Conservation (phyloP, 1,139 yeast species). For the Geotrichum fermentans region DNA sequence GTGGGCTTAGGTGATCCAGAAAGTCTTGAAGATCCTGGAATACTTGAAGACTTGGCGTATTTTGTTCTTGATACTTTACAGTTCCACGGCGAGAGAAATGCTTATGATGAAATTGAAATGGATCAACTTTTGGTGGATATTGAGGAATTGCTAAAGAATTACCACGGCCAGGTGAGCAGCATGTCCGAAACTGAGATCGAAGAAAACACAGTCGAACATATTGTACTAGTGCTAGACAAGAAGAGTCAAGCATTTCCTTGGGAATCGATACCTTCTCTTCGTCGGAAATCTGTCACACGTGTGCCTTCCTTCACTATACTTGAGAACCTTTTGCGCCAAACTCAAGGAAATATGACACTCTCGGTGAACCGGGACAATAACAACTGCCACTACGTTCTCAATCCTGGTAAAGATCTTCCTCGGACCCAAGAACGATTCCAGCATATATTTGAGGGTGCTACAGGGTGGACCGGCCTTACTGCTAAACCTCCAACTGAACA, state of each 20-base stretch:
- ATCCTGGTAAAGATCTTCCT: constrained; percentile 74
- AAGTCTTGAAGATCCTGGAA: constrained; percentile 37
- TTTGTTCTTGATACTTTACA: constrained; percentile 56
- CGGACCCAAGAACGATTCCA: constrained; percentile 64
- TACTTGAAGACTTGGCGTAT: constrained; percentile 60
- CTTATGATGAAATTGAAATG: constrained; percentile 60
- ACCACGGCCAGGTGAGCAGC: constrained; percentile 24
- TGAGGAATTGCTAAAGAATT: constrained; percentile 43
- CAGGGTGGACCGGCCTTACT: constrained; percentile 52
- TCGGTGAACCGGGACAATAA: constrained; percentile 26
- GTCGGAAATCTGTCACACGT: constrained; percentile 58
- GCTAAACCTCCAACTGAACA: constrained; percentile 57
- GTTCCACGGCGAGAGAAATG: constrained; percentile 60
- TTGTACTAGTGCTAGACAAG: constrained; percentile 64
- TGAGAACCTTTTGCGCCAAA: constrained; percentile 40
- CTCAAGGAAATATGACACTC: constrained; percentile 18
- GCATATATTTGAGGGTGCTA: constrained; percentile 40
- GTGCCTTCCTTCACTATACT: constrained; percentile 62
- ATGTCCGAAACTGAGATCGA: constrained; percentile 5
- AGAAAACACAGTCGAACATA: constrained; percentile 42
- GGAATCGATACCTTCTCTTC: constrained; percentile 69
- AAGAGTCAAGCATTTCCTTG: constrained; percentile 71
- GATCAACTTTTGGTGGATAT: constrained; percentile 47
- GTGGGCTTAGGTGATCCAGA: constrained; percentile 44
- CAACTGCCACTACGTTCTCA: constrained; percentile 55